Evolutionary conservation across 2,329 filamentous ascomycete genomes (phyloP).

Genomic region (Aspergillus felis): DNA sequence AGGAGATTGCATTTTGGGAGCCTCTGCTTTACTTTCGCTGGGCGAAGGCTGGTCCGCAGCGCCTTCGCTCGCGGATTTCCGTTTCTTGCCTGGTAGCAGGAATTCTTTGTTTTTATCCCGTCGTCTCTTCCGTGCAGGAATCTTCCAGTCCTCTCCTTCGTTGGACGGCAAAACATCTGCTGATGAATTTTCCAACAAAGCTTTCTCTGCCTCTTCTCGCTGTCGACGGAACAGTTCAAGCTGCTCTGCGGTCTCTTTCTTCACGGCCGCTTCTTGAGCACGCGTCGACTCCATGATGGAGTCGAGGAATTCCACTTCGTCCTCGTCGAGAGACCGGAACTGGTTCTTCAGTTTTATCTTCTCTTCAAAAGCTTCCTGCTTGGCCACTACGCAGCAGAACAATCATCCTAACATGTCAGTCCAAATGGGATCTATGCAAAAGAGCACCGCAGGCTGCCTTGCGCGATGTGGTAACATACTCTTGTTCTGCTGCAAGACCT

Average conservation of each 20-base stretch:
- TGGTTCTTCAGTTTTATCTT: conserved; percentile 49
- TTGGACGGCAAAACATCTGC: conserved; percentile 27
- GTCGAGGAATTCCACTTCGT: conserved; percentile 51
- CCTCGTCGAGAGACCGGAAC: conserved; percentile 49
- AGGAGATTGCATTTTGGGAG: neutral
- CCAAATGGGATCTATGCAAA: conserved; percentile 5
- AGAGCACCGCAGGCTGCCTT: neutral
- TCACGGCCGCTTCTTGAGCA: conserved; percentile 54
- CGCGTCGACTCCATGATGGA: conserved; percentile 55
- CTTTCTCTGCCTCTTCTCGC: conserved; percentile 57
- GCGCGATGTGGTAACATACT: conserved; percentile 35
- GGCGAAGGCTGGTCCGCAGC: conserved; percentile 4
- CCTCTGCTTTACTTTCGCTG: conserved; percentile 4
- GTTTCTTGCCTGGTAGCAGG: conserved; percentile 39
- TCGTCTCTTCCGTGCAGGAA: conserved; percentile 50
- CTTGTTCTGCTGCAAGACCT: conserved; percentile 48
- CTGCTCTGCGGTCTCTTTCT: conserved; percentile 56
- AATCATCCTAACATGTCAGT: conserved; percentile 42
- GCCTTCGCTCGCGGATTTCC: conserved; percentile 35
- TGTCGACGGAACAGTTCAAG: conserved; percentile 57
- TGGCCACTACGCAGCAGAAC: conserved; percentile 35
- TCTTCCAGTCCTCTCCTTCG: conserved; percentile 47
- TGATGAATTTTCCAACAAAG: conserved; percentile 37
- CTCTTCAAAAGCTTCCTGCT: conserved; percentile 52
- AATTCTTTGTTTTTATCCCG: conserved; percentile 45